Evolutionary conservation across 1,284 basidiomycete species (phyloP).

Genomic region (Neotropicomus parvogracilis): DNA sequence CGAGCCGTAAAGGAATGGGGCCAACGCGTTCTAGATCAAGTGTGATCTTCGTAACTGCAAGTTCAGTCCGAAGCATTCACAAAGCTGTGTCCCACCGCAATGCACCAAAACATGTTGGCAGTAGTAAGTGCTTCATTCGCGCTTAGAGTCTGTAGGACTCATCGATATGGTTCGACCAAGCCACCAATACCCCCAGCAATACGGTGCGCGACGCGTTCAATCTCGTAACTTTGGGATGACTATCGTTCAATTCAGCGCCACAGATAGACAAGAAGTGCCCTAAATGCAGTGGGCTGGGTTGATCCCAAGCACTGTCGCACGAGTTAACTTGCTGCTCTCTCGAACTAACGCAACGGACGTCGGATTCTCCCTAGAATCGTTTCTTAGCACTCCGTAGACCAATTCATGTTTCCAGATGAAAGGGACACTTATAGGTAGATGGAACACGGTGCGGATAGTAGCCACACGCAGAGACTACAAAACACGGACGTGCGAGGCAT

Average conservation of each 20-base stretch:
- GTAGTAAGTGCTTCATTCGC: slow-evolving; percentile 48
- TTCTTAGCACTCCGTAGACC: slow-evolving; percentile 12
- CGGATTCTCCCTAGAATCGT: slow-evolving; percentile 10
- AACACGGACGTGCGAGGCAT: slow-evolving; percentile 1
- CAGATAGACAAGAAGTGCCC: slow-evolving; percentile 34
- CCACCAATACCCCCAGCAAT: slow-evolving; percentile 66
- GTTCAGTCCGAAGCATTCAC: slow-evolving; percentile 60
- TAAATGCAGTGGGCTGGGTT: slow-evolving; percentile 24
- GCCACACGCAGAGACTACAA: slow-evolving; percentile 5
- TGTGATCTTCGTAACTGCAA: slow-evolving; percentile 59
- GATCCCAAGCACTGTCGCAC: slow-evolving; percentile 10
- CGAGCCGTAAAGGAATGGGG: not conserved
- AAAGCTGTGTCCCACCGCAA: slow-evolving; percentile 44
- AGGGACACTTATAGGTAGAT: slow-evolving; percentile 4
- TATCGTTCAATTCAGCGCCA: slow-evolving; percentile 39
- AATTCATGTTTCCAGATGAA: slow-evolving; percentile 9
- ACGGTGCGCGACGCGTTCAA: slow-evolving; percentile 40
- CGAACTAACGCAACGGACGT: slow-evolving; percentile 6
- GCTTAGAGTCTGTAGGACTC: slow-evolving; percentile 3
- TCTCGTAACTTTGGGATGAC: slow-evolving; percentile 46
- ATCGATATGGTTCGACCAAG: slow-evolving; percentile 34
- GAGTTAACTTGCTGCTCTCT: slow-evolving; percentile 4
- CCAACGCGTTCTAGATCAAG: slow-evolving; percentile 48
- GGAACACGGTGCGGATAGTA: slow-evolving; percentile 2
- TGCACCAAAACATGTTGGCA: slow-evolving; percentile 67